Conservation (phyloP, 148 eudicot species). For the Diospyros kaki region DNA sequence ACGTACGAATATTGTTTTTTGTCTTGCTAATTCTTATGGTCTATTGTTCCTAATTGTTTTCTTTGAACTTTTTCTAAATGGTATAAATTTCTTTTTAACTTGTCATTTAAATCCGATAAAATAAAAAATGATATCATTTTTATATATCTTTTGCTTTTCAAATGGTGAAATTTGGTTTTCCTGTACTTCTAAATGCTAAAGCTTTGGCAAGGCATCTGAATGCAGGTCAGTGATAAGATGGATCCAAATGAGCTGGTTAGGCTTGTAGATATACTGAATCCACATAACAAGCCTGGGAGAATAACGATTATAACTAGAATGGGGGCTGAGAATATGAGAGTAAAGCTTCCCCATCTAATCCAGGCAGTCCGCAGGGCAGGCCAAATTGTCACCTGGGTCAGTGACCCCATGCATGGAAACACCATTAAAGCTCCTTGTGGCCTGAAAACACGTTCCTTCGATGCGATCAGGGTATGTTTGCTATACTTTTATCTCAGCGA, state of each 20-base stretch:
- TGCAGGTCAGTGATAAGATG: slow-evolving; percentile 73
- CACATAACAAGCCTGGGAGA: slow-evolving; percentile 67
- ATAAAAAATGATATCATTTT: no score
- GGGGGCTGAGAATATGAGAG: slow-evolving; percentile 82
- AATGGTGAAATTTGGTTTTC: no score
- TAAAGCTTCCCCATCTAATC: slow-evolving; percentile 67
- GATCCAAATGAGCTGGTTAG: slow-evolving; percentile 67
- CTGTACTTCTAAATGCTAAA: not conserved
- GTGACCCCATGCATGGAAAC: slow-evolving; percentile 79
- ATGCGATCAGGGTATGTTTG: slow-evolving; percentile 57
- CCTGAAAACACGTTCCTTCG: slow-evolving; percentile 67
- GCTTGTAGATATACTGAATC: slow-evolving; percentile 72
- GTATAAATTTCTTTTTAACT: no score
- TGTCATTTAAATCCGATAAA: no score
- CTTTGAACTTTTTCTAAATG: no score
- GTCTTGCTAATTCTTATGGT: not conserved
- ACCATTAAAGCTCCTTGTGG: slow-evolving; percentile 72
- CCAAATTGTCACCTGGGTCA: slow-evolving; percentile 69
- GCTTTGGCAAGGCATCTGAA: not conserved
- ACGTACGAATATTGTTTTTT: not conserved
- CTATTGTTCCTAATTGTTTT: no score
- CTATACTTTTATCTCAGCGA: not conserved
- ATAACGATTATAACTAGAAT: slow-evolving; percentile 62
- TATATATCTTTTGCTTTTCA: no score
- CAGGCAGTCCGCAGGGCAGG: slow-evolving; percentile 65